A percentile compares a stretch with the other conserved stretches of the same genome.
Evolutionary conservation across 257 asterid species (phyloP).

Genomic region (Solanum virginianum): DNA sequence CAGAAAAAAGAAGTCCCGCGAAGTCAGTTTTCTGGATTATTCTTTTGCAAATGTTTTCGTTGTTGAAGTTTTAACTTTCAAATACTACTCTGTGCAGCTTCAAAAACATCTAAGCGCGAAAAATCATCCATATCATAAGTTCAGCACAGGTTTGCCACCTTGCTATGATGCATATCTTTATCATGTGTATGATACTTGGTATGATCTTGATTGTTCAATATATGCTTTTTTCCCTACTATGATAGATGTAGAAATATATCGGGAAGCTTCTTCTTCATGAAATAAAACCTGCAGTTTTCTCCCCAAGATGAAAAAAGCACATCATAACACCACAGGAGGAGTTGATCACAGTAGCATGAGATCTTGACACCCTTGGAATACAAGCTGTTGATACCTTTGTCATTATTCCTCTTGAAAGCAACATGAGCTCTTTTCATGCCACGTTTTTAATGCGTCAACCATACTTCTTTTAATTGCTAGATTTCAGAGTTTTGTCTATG

Average conservation of each 20-base stretch:
- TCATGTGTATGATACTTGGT: not conserved
- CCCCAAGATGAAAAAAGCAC: not conserved
- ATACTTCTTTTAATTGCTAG: not conserved
- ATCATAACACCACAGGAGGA: not conserved
- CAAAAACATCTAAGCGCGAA: slow-evolving; percentile 74
- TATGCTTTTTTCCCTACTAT: not conserved
- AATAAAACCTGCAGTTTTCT: not conserved
- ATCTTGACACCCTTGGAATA: not conserved
- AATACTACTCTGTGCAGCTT: slow-evolving; percentile 42
- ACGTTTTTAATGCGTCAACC: not conserved
- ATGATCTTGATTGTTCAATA: not conserved
- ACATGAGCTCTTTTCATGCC: not conserved
- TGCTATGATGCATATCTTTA: not conserved
- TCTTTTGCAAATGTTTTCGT: slow-evolving; percentile 1
- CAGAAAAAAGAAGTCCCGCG: not conserved
- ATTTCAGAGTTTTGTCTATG: not conserved
- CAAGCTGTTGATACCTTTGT: not conserved
- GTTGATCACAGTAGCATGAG: not conserved
- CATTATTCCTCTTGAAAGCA: not conserved
- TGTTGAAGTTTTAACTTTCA: not conserved
- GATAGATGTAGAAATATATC: not conserved
- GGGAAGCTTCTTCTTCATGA: not conserved
- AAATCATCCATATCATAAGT: slow-evolving; percentile 87
- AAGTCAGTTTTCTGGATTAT: not conserved
- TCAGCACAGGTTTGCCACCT: slow-evolving; percentile 74